Evolutionary conservation across 306 rosid genomes (phyloP), one percentile per base, ranked within the genome.

Genomic region (Pterocarpus macrocarpus): DNA sequence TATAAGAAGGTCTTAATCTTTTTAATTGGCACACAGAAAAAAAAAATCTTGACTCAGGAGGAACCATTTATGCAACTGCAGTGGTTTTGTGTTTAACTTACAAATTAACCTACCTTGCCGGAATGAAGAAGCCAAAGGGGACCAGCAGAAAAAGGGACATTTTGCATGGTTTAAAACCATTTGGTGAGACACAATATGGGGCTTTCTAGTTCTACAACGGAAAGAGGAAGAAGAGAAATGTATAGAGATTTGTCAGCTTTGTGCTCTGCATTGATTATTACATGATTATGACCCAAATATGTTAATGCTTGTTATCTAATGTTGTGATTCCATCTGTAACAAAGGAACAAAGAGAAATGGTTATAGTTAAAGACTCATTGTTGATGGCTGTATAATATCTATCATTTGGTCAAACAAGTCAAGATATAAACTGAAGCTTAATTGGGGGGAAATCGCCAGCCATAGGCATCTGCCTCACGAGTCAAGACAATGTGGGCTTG

Each of bases 101-200:
- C 16, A 62, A 69, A 59, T 65, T 70, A 30, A 77, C 82, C 61
- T 82, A 15, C 32, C 68, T 41, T 68, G 58, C 36, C 36, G 9
- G 55, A 47, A 10, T 12, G 55, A 45, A 28, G 16, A 69, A 47
- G 28, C 39, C 2, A 43, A 44, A 5, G 5, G 3, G 32, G 13
- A 6, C 74, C 33, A 65, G 0, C 8, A 15, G 9, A 16, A 36
- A 45, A 45, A 1, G 33, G 34, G 33, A n/a, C 39, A 36, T 36
- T 36, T 36, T 36, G 39, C 47, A 5, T 5, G 2, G 34, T 5
- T 66, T 4, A 14, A 64, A 12, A 34, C 49, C 12, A 28, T 64
- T 38, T 11, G 12, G 32, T 38, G 34, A 66, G 71, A 66, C 71
- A 66, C 15, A 66, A 39, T n/a, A 3, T 41, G 45, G 52, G 52